Evolutionary conservation across 164 flowering plant species (phyloP), one percentile per base, ranked within the genome.

Genomic region (Cinnamomum micranthum): DNA sequence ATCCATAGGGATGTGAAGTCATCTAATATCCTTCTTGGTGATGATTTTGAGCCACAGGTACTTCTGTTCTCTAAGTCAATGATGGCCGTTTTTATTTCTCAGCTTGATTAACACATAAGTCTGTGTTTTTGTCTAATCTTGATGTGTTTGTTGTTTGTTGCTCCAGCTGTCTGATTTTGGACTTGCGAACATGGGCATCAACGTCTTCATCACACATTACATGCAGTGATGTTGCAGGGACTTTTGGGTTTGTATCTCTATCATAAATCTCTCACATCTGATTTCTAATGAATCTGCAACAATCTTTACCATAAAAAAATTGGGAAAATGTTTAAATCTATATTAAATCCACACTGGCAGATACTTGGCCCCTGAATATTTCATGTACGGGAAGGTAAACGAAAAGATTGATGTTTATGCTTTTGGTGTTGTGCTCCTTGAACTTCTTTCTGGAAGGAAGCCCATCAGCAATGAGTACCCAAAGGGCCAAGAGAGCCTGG

Each of bases 1-100:
- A 94, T 96, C 69, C 99, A 96, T 78, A 88, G 97, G 77, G 99
- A 94, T 82, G 96, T 94, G 64, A 96, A 96, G 82, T 96, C 99
- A 58, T 92, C 99, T 75, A 96, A 96, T 74, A 89, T 94, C 71
- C 86, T 96, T 66, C 85, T 96, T 6, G 87, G 88, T 51, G 92
- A 94, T 73, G 97, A 94, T 82, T 96, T 88, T 73, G 97, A 96
- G 82, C 97, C 99, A 7, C 90, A 86, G 90, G 92, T 87, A 50
- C 19, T 35, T 10, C 11, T 14, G n/a, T 20, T 22, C 33, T 67
- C n/a, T 14, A 28, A 67, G 17, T 2, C 23, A 28, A 67, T 9
- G 69, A 27, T 15, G 41, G 17, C 10, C 15, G 17, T 25, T 64
- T 25, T 33, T 60, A 60, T 23, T 60, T 60, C 35, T 50, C 4